A percentile compares a stretch with the other conserved stretches of the same genome.
Evolutionary conservation across 306 rosid genomes (phyloP).

Genomic region (Castanea sativa): DNA sequence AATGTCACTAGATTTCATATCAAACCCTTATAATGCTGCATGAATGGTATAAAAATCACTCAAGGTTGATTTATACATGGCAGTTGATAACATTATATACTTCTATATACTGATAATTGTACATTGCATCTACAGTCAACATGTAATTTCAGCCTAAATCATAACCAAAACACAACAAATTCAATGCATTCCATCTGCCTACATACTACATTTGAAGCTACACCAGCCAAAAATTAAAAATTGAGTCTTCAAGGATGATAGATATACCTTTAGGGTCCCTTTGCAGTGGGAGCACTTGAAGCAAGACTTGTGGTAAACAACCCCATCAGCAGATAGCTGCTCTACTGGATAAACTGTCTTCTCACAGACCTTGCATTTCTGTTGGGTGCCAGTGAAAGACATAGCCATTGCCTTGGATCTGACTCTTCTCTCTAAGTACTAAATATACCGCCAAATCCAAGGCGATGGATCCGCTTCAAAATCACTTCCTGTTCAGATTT

Average conservation of each 20-base stretch:
- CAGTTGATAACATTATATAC: not conserved
- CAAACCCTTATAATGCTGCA: not conserved
- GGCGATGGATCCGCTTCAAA: slow-evolving; percentile 30
- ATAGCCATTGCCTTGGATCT: slow-evolving; percentile 65
- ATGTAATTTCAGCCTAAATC: not conserved
- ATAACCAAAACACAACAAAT: slow-evolving; percentile 19
- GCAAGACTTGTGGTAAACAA: slow-evolving; percentile 86
- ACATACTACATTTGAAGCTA: not conserved
- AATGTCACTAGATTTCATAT: not conserved
- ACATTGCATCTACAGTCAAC: not conserved
- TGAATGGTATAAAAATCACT: not conserved
- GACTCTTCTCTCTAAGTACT: slow-evolving; percentile 16
- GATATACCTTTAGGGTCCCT: slow-evolving; percentile 81
- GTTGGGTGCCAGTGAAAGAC: slow-evolving; percentile 90
- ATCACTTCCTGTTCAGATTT: slow-evolving; percentile 10
- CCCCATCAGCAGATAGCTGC: slow-evolving; percentile 88
- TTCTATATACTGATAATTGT: not conserved
- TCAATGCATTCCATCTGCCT: not conserved
- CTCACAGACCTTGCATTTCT: slow-evolving; percentile 91
- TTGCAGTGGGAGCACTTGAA: slow-evolving; percentile 97
- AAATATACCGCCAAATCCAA: slow-evolving; percentile 25
- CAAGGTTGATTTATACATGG: not conserved
- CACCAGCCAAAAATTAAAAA: slow-evolving; percentile 14
- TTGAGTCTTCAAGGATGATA: not conserved
- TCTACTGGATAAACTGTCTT: slow-evolving; percentile 94